These are phyloP conservation scores for Kuraishia ogatae DNA, from an alignment of 805 yeast genomes.

Conservation along the genomic window DNA sequence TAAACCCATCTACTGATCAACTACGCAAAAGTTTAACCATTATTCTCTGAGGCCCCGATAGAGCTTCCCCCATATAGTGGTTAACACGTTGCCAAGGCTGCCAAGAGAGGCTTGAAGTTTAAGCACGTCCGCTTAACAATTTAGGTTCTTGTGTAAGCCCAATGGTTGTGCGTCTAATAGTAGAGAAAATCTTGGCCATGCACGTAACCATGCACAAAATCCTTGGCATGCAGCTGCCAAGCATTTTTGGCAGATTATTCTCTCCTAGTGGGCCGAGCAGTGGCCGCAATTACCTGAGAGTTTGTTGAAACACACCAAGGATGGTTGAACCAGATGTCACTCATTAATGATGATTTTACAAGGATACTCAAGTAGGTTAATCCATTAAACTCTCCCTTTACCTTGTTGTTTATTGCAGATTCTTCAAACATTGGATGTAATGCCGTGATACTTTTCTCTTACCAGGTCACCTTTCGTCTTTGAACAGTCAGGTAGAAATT, in stretches of 20 bases:
- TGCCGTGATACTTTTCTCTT: background rate
- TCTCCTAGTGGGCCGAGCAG: background rate
- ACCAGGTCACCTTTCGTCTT: background rate
- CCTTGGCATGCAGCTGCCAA: background rate
- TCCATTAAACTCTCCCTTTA: background rate
- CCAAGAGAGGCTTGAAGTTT: background rate
- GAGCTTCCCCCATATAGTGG: too few relatives aligned
- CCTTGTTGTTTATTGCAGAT: background rate
- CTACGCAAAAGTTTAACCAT: too few relatives aligned
- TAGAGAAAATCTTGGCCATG: background rate
- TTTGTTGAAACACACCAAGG: background rate
- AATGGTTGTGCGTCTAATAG: background rate
- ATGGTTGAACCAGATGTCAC: background rate
- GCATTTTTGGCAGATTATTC: background rate
- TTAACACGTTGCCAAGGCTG: background rate
- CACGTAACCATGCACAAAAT: background rate
- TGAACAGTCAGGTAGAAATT: background rate
- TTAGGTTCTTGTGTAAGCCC: background rate
- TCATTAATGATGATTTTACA: too few relatives aligned
- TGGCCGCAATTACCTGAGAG: background rate
- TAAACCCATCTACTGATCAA: too few relatives aligned
- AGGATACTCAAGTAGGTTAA: background rate
- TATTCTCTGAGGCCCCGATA: too few relatives aligned
- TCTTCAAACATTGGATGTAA: background rate
- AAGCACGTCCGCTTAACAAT: background rate